Conservation (phyloP, 2,329 filamentous ascomycete genomes). For the Calonectria crousiana region DNA sequence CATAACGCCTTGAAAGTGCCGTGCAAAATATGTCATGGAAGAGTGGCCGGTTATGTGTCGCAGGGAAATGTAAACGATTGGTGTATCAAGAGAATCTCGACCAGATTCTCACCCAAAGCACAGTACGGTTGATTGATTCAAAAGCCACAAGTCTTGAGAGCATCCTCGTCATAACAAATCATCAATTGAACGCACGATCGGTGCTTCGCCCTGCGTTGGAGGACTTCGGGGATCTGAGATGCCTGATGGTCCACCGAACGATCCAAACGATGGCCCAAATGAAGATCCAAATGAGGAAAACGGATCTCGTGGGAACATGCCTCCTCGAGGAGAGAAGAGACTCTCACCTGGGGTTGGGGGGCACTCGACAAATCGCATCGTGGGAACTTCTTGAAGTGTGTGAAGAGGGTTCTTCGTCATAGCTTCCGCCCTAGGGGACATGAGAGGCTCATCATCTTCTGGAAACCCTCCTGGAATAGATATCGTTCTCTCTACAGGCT, state of each 20-base stretch:
- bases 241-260: slow-evolving; percentile 64
- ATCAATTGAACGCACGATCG: slow-evolving; percentile 83
- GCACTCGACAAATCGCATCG: slow-evolving; percentile 65
- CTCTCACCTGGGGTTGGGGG: slow-evolving; percentile 65
- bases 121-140: neutral
- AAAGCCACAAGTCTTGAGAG: neutral
- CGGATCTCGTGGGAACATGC: slow-evolving; percentile 66
- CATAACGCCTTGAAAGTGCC: slow-evolving; percentile 40
- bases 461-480: slow-evolving; percentile 50
- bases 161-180: slow-evolving; percentile 71
- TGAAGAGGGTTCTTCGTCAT: slow-evolving; percentile 79
- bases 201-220: slow-evolving; percentile 78
- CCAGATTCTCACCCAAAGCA: neutral
- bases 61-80: slow-evolving; percentile 19
- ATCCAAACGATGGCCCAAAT: slow-evolving; percentile 25
- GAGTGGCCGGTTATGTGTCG: slow-evolving; percentile 24
- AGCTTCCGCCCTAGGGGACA: slow-evolving; percentile 79
- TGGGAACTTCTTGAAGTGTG: slow-evolving; percentile 56
- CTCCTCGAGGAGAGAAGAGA: slow-evolving; percentile 65
- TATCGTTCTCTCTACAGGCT: slow-evolving; percentile 50
- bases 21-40: slow-evolving; percentile 31
- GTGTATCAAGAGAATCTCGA: neutral
- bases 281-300: slow-evolving; percentile 61
- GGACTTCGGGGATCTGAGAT: slow-evolving; percentile 79
- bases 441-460: slow-evolving; percentile 68